Conservation (phyloP, 1,284 basidiomycete genomes). For the Farysia itapuensis region DNA sequence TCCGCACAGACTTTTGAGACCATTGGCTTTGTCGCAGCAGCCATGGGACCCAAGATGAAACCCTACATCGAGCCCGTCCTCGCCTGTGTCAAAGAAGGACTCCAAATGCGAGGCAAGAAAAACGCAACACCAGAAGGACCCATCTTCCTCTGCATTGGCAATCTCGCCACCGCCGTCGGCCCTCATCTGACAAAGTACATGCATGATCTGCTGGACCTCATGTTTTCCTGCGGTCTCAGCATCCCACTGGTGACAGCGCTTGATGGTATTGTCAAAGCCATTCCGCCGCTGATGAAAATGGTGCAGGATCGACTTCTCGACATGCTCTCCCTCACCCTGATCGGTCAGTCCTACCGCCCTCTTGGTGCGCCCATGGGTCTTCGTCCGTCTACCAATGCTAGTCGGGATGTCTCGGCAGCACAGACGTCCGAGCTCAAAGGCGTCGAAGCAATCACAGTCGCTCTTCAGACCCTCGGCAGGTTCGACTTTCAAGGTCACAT, state of each 20-base stretch:
- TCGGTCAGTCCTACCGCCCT: conserved; percentile 53
- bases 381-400: conserved; percentile 27
- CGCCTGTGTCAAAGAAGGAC: conserved; percentile 81
- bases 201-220: conserved; percentile 93
- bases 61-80: conserved; percentile 92
- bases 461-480: conserved; percentile 81
- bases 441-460: conserved; percentile 76
- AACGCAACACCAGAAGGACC: conserved; percentile 90
- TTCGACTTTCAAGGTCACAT: conserved; percentile 90
- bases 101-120: conserved; percentile 85
- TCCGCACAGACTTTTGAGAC: conserved; percentile 74
- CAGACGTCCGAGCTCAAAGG: conserved; percentile 65
- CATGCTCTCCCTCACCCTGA: conserved; percentile 53
- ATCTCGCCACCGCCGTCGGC: conserved; percentile 92
- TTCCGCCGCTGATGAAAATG: conserved; percentile 84
- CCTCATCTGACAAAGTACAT: conserved; percentile 92
- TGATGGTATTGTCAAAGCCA: conserved; percentile 80
- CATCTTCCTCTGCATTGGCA: conserved; percentile 95
- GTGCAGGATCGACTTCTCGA: conserved; percentile 74
- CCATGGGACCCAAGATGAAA: conserved; percentile 92
- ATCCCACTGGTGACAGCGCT: conserved; percentile 85
- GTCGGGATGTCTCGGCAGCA: conserved; percentile 25
- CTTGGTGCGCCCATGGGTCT: conserved; percentile 42
- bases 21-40: conserved; percentile 89
- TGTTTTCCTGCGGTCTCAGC: conserved; percentile 92